These are phyloP conservation scores for Arthrobotrys sphaeroides DNA, from an alignment of 2,329 filamentous ascomycete species.

Conservation along the genomic window DNA sequence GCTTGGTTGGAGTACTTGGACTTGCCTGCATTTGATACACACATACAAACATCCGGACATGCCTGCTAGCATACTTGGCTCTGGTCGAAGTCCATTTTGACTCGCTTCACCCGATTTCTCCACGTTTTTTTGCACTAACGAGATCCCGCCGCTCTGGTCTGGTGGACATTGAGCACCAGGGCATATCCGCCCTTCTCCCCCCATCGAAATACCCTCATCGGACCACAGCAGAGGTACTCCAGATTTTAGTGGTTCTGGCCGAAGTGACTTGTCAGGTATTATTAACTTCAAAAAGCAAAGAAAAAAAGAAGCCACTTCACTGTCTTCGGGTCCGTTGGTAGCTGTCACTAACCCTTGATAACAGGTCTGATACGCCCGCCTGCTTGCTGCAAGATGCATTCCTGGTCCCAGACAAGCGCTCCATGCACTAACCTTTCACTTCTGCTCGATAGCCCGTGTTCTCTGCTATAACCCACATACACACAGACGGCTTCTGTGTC, in stretches of 20 bases:
- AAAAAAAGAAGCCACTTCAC: constrained; percentile 29
- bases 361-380: constrained; percentile 43
- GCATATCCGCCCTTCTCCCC: constrained; percentile 15
- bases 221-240: background rate
- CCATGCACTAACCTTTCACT: constrained; percentile 31
- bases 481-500: background rate
- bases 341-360: constrained; percentile 39
- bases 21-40: background rate
- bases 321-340: constrained; percentile 7
- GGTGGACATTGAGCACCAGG: constrained; percentile 30
- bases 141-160: constrained; percentile 46
- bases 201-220: constrained; percentile 26
- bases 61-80: constrained; percentile 9
- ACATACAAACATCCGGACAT: constrained; percentile 8
- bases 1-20: constrained; percentile 1
- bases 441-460: constrained; percentile 35
- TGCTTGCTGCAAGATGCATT: constrained; percentile 47
- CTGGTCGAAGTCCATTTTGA: background rate
- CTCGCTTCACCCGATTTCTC: constrained; percentile 42
- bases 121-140: constrained; percentile 52
- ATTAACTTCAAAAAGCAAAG: constrained; percentile 25
- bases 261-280: constrained; percentile 33
- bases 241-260: constrained; percentile 2
- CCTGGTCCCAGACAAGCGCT: constrained; percentile 43
- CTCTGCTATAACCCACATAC: constrained; percentile 2